Conservation (phyloP, 2,329 filamentous ascomycete species). For the Pezizomycotina sp. region DNA sequence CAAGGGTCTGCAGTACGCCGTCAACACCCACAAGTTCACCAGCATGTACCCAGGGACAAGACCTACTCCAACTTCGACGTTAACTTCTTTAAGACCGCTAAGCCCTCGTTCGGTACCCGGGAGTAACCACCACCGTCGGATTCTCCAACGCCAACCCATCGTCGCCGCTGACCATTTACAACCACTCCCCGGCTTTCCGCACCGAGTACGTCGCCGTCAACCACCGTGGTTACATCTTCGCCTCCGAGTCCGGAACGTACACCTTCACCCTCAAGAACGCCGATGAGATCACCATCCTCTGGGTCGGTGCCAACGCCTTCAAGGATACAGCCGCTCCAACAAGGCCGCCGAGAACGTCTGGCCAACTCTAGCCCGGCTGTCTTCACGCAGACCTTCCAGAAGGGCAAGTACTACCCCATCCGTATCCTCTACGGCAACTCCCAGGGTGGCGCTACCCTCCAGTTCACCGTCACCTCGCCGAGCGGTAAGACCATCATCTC, state of each 20-base stretch:
- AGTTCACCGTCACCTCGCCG: slow-evolving; percentile 9
- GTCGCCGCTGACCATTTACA: slow-evolving; percentile 10
- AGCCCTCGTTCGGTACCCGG: slow-evolving; percentile 6
- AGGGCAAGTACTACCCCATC: slow-evolving; percentile 9
- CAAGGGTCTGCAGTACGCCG: slow-evolving; percentile 10
- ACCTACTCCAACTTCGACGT: too few species aligned
- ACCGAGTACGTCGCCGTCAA: slow-evolving; percentile 16
- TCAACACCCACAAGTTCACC: slow-evolving; percentile 5
- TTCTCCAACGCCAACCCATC: background rate
- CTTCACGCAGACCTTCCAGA: slow-evolving; percentile 6
- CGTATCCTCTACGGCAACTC: slow-evolving; percentile 11
- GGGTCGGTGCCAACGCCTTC: slow-evolving; percentile 22
- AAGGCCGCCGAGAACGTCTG: slow-evolving; percentile 17
- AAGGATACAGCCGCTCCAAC: slow-evolving; percentile 21
- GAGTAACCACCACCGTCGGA: slow-evolving; percentile 4
- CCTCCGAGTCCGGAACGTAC: slow-evolving; percentile 21
- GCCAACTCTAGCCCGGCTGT: slow-evolving; percentile 5
- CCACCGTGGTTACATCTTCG: slow-evolving; percentile 21
- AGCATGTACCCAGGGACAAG: slow-evolving; percentile 5
- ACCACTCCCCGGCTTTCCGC: slow-evolving; percentile 8
- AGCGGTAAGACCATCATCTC: slow-evolving; percentile 4
- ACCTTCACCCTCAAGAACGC: slow-evolving; percentile 20
- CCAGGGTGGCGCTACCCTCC: slow-evolving; percentile 7
- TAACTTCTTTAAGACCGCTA: slow-evolving; percentile 7
- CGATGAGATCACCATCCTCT: slow-evolving; percentile 24